Evolutionary conservation across 208 protist species (phyloP), one percentile per base, ranked within the genome.

Genomic region (Leishmania mexicana): DNA sequence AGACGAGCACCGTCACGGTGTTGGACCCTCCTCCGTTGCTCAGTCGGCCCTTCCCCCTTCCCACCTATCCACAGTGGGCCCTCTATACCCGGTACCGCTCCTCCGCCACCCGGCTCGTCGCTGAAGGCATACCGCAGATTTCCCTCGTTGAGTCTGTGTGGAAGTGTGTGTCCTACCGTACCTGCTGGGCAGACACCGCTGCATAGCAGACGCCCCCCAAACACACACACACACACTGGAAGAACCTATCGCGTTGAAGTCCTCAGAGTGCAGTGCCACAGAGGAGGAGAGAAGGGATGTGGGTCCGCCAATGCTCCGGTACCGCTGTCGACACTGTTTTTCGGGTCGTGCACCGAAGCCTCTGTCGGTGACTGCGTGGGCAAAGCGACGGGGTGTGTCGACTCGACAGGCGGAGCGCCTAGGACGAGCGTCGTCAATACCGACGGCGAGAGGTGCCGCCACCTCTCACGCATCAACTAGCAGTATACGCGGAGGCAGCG

Each of bases 361-460:
- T 19, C 19, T 62, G 73, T 54, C 15, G 15, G 2, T 2, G 58
- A 47, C 1, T 17, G 40, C 31, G 24, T 38, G 31, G 28, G 11
- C 31, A 0, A 13, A 8, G 28, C 28, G 11, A 3, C 53, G 81
- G 13, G 0, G 10, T 13, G 57, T 85, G 60, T 77, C 81, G 3
- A 81, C 71, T 51, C 76, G 81, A 8, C 81, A 85, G 40, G 68
- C 81, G 7, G 81, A 85, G 60, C 81, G 81, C n/a, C 71, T 85
- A 35, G 71, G 60, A 31, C 58, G 72, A 1, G 53, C 45, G 17
- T 38, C 81, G 7, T 42, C 49, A 5, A 40, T 19, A 45, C 35
- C 31, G 42, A 45, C 73, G 51, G 53, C 38, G 35, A 53, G 73
- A 21, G 31, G 49, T 49, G n/a, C 49, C 45, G 28, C 72, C 28